phyloP scores from a whole-genome alignment of 176 grass and related monocot genomes.

The Thalia dealbata region DNA sequence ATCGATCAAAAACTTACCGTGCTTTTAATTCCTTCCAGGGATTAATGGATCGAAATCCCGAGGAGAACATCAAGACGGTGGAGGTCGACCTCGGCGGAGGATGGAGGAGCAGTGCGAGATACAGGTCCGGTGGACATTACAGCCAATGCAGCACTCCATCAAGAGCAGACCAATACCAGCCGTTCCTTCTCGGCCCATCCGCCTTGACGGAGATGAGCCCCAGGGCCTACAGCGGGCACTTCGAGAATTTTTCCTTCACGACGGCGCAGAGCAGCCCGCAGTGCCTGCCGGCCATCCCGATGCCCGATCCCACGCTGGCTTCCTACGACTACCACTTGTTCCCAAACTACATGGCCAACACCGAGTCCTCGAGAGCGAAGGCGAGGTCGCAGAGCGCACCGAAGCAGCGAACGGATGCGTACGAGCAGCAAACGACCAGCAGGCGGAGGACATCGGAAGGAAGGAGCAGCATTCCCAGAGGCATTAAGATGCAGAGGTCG shows the following conservation, averaged over 20 bases:
- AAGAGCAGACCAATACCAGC: background rate
- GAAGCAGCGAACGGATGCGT: constrained; percentile 45
- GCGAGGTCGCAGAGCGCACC: constrained; percentile 79
- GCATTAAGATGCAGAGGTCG: constrained; percentile 28
- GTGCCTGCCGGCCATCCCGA: constrained; percentile 14
- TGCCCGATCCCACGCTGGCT: background rate
- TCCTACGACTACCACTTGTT: constrained; percentile 12
- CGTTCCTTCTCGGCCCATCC: background rate
- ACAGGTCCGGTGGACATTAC: background rate
- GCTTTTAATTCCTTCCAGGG: too few relatives aligned
- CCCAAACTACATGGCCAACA: constrained; percentile 17
- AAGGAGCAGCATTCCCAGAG: constrained; percentile 34
- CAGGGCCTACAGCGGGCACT: constrained; percentile 10
- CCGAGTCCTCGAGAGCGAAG: constrained; percentile 22
- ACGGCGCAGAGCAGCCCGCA: constrained; percentile 23
- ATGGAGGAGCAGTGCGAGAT: constrained; percentile 19
- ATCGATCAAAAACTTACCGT: too few relatives aligned
- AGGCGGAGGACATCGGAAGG: constrained; percentile 41
- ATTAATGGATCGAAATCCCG: constrained; percentile 52
- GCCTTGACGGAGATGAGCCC: constrained; percentile 6
- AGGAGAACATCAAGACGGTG: constrained; percentile 66
- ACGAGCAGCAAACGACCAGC: constrained; percentile 41
- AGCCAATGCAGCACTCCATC: background rate
- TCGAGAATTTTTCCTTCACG: constrained; percentile 9
- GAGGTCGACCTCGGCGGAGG: constrained; percentile 71